Evolutionary conservation across 1,284 basidiomycete genomes (phyloP), one percentile per base, ranked within the genome.

Genomic region (Porogramme epimiltina): DNA sequence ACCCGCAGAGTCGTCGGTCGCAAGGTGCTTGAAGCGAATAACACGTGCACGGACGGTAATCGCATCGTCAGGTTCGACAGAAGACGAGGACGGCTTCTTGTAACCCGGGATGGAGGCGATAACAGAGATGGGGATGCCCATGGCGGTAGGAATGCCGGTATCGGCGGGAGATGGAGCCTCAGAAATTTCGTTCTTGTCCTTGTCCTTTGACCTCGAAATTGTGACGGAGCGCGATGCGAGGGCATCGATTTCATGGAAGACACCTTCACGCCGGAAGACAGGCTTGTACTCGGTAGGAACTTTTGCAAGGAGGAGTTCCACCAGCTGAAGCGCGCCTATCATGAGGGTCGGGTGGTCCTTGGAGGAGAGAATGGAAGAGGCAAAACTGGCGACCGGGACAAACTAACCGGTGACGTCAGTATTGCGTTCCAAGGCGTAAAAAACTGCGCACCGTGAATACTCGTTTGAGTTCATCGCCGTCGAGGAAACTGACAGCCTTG

Each of bases 361-460:
- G 1, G 91, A 91, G 0, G 95, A 96, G 33, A 98, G 73, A 50
- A 97, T 92, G 1, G 93, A 93, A 1, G 93, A 95, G 1, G 93
- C 85, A 70, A 96, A 96, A 68, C 91, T 91, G 4, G 93, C 91
- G 58, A 98, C 84, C 6, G 95, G 92, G 16, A 96, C 91, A 64
- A 81, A 85, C 91, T 96, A 61, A n/a, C 55, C 8, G 16, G 1
- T 2, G 11, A 18, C 4, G 36, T 38, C 51, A 53, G 47, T 48
- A 47, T 60, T 31, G 13, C 34, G 8, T 16, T 37, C 34, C 5
- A 37, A 9, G 49, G 37, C 49, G 26, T 40, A 6, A 46, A 43
- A 43, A 31, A 31, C 42, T 61, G 69, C 77, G 62, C 61, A 94
- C 94, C 58, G 80, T 82, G 33, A 97, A 76, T 16, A 93, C 87